phyloP scores from a whole-genome alignment of 2,329 filamentous ascomycete genomes.

The Coleophoma crateriformis region DNA sequence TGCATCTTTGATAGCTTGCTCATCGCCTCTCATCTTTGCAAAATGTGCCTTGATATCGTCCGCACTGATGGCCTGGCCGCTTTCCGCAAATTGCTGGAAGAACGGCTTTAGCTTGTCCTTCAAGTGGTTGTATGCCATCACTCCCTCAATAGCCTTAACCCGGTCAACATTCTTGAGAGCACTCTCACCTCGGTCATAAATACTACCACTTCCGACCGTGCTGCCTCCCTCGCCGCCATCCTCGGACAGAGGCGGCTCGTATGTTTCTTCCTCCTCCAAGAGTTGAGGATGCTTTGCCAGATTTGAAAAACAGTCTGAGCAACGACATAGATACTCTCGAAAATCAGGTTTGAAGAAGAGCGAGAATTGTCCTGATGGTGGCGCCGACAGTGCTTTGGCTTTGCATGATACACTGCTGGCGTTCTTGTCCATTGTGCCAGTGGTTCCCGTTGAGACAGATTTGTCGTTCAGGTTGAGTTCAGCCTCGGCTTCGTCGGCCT shows the following conservation, averaged over 20 bases:
- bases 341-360: conserved; percentile 79
- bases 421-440: neutral
- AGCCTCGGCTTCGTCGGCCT: conserved; percentile 18
- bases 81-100: conserved; percentile 89
- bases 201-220: conserved; percentile 68
- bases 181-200: conserved; percentile 88
- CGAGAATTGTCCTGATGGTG: conserved; percentile 60
- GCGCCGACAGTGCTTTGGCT: conserved; percentile 48
- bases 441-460: conserved; percentile 1
- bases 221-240: conserved; percentile 49
- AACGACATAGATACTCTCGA: conserved; percentile 77
- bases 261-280: conserved; percentile 88
- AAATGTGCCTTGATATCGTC: conserved; percentile 98
- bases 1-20: conserved; percentile 37
- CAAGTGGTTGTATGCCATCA: conserved; percentile 96
- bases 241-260: conserved; percentile 83
- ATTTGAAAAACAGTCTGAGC: conserved; percentile 69
- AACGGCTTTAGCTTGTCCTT: conserved; percentile 96
- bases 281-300: conserved; percentile 72
- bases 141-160: conserved; percentile 88
- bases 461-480: conserved; percentile 3
- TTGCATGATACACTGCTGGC: conserved; percentile 43
- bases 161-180: conserved; percentile 89
- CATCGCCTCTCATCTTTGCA: conserved; percentile 87
- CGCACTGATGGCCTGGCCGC: conserved; percentile 78